Evolutionary conservation across 2,329 filamentous ascomycete genomes (phyloP).

Genomic region (Verticillium tricorpus): DNA sequence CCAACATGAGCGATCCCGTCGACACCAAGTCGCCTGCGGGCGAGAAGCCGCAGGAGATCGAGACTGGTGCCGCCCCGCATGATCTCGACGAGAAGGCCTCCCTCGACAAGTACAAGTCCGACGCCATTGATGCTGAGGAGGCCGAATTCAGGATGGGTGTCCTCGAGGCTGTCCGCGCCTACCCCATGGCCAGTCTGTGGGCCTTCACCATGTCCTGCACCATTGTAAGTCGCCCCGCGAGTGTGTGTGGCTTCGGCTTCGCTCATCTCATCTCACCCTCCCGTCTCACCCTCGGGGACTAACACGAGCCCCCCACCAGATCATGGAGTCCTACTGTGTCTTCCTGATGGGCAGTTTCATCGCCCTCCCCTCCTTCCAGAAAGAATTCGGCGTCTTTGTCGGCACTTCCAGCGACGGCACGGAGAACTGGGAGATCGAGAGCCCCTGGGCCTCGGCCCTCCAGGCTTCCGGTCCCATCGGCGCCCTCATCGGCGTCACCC

Average conservation of each 20-base stretch:
- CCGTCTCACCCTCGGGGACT: conserved; percentile 3
- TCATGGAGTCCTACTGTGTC: conserved; percentile 61
- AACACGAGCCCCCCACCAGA: conserved; percentile 30
- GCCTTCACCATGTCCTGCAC: conserved; percentile 33
- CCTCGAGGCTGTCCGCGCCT: conserved; percentile 24
- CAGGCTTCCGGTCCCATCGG: conserved; percentile 51
- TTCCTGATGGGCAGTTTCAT: conserved; percentile 59
- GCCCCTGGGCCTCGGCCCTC: conserved; percentile 55
- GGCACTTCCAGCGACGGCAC: conserved; percentile 31
- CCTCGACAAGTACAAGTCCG: conserved; percentile 39
- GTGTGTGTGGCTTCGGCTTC: background rate
- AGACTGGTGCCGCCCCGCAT: conserved; percentile 1
- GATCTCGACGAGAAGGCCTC: conserved; percentile 29
- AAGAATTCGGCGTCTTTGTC: conserved; percentile 42
- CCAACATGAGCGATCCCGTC: conserved; percentile 4
- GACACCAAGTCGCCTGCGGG: conserved; percentile 8
- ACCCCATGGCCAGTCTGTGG: conserved; percentile 32
- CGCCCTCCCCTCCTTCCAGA: conserved; percentile 41
- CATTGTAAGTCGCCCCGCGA: conserved; percentile 28
- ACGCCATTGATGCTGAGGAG: conserved; percentile 53
- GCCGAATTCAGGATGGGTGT: conserved; percentile 28
- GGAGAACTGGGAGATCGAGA: conserved; percentile 33
- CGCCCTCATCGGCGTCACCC: conserved; percentile 54
- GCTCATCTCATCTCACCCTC: conserved; percentile 1
- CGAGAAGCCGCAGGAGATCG: conserved; percentile 6